A percentile compares a stretch with the other conserved stretches of the same genome.
Evolutionary conservation across 2,329 filamentous ascomycete species (phyloP).

Genomic region (Botrytis fabae): DNA sequence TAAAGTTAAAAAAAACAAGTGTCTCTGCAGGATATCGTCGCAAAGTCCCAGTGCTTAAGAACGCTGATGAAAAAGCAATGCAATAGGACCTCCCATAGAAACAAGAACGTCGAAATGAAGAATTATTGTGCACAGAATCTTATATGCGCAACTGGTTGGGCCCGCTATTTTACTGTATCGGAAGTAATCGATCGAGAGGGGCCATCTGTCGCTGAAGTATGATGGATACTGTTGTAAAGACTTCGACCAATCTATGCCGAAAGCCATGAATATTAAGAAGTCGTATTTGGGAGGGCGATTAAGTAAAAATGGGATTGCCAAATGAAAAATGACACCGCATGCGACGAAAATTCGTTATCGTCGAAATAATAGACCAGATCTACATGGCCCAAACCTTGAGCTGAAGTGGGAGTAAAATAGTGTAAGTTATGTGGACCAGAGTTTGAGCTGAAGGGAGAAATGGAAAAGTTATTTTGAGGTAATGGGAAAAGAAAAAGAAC

Average conservation of each 20-base stretch:
- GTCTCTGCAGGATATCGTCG: constrained; percentile 42
- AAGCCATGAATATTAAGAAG: constrained; percentile 45
- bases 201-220: constrained; percentile 40
- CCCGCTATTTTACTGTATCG: constrained; percentile 28
- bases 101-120: constrained; percentile 42
- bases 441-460: constrained; percentile 22
- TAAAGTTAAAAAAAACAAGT: constrained; percentile 36
- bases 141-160: constrained; percentile 36
- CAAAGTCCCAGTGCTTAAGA: constrained; percentile 39
- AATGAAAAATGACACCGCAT: constrained; percentile 21
- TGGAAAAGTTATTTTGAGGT: constrained; percentile 8
- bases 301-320: constrained; percentile 41
- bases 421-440: constrained; percentile 17
- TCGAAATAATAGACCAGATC: constrained; percentile 25
- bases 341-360: constrained; percentile 23
- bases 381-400: constrained; percentile 80
- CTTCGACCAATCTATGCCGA: constrained; percentile 50
- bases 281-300: constrained; percentile 43
- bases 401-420: constrained; percentile 46
- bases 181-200: constrained; percentile 39
- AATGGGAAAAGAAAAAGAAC: not conserved
- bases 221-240: constrained; percentile 46
- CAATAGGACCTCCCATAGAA: constrained; percentile 41
- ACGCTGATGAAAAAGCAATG: constrained; percentile 41
- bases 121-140: constrained; percentile 48